Evolutionary conservation across 2,329 filamentous ascomycete genomes (phyloP), one percentile per base, ranked within the genome.

Genomic region (Plenodomus tracheiphilus): DNA sequence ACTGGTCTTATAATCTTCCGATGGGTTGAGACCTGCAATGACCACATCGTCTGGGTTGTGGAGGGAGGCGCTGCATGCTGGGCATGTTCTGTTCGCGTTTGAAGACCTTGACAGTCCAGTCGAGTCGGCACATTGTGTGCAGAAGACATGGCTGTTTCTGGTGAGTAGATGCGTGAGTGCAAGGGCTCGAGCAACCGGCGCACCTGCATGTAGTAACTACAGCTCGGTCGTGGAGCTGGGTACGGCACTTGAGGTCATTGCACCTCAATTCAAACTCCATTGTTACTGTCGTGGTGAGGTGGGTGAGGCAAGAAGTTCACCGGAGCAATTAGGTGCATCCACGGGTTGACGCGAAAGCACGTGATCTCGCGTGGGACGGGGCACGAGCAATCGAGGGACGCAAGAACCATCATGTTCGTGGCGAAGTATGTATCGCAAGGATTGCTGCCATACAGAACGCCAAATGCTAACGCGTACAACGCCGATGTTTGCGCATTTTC

Each of bases 141-240:
- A 97, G 74, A 96, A 95, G 36, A 95, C 86, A 72, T 97, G 93
- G 54, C 91, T 70, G 42, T 7, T 17, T 6, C 3, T 18, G 9
- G 41, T 67, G 91, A 53, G 49, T 21, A 32, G 21, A n/a, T 15
- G 64, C 35, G 62, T 56, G 34, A 35, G n/a, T 25, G 13, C 16
- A 20, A 37, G 44, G 35, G 8, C 10, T 16, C 20, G 21, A 13
- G 17, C n/a, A 35, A 16, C 15, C 25, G 30, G 58, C 77, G 59
- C 69, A 89, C 90, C 88, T 91, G 83, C 92, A 97, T 13, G 89
- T 94, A 4, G 92, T 96, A 28, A 96, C 90, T 1, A 96, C 80
- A 10, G 91, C 92, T 54, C 81, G 80, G 35, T 88, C 84, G 28
- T 77, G 79, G 28, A 96, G 79, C 56, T 86, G 82, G 35, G 76